Evolutionary conservation across 2,329 filamentous ascomycete genomes (phyloP).

Genomic region (Pseudocercospora macadamiae): DNA sequence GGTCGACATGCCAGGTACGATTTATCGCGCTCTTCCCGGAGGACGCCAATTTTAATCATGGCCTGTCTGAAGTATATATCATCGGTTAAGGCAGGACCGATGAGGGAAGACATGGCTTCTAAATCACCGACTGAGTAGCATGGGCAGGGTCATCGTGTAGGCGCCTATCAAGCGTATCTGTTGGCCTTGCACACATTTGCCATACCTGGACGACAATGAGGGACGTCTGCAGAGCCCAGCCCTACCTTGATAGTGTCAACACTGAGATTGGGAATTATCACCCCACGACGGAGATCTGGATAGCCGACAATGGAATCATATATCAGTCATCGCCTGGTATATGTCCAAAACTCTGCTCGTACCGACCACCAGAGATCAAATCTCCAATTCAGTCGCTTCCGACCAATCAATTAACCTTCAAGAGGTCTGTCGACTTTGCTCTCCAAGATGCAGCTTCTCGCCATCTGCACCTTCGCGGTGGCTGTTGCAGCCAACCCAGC

Average conservation of each 20-base stretch:
- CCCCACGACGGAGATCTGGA: too few species aligned
- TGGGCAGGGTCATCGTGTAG: not conserved
- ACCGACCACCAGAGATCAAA: not conserved
- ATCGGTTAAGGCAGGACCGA: not conserved
- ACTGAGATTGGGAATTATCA: not conserved
- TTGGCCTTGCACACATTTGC: not conserved
- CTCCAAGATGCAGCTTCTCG: not conserved
- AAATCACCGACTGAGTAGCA: not conserved
- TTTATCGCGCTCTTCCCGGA: not conserved
- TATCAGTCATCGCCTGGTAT: not conserved
- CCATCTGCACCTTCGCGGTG: not conserved
- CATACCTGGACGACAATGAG: not conserved
- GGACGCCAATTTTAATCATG: not conserved
- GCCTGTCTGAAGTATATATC: not conserved
- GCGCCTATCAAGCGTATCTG: not conserved
- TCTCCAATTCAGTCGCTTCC: not conserved
- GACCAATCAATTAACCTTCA: not conserved
- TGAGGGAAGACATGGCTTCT: not conserved
- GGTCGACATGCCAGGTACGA: not conserved
- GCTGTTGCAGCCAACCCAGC: not conserved
- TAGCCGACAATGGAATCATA: too few species aligned
- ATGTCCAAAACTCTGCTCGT: not conserved
- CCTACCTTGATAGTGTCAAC: too few species aligned
- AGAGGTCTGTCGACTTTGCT: not conserved
- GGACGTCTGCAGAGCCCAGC: too few species aligned